A percentile compares a stretch with the other conserved stretches of the same genome.
phyloP scores from a whole-genome alignment of 345 rosid species.

The Melaleuca quinquenervia region DNA sequence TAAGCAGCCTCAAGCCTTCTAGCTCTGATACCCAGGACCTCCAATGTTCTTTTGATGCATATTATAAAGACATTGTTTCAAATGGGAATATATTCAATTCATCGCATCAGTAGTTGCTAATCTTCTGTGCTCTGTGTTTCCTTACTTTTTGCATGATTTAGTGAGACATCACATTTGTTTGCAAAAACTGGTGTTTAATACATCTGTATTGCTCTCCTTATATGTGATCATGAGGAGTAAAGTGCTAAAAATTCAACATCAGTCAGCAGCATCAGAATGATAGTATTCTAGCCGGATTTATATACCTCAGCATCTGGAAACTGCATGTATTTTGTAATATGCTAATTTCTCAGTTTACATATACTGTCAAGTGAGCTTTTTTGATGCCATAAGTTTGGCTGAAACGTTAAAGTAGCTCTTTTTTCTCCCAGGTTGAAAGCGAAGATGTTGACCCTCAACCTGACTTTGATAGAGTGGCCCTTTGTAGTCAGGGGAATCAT shows the following conservation, averaged over 20 bases:
- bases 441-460: neutral
- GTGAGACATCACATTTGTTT: neutral
- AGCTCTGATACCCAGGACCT: neutral
- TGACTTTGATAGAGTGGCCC: neutral
- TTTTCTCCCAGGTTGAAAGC: neutral
- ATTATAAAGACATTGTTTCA: neutral
- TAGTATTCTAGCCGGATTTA: neutral
- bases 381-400: neutral
- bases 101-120: neutral
- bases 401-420: neutral
- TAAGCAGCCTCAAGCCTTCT: neutral
- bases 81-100: neutral
- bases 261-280: neutral
- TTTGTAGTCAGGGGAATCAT: constrained; percentile 2
- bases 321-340: neutral
- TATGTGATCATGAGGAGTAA: neutral
- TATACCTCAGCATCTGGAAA: neutral
- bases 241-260: neutral
- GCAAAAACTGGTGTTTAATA: neutral
- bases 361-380: neutral
- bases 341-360: neutral
- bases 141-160: neutral
- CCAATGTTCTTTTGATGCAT: neutral
- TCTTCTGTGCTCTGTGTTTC: neutral
- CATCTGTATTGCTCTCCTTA: neutral